Evolutionary conservation across 2,329 filamentous ascomycete species (phyloP), one percentile per base, ranked within the genome.

Genomic region (Alternaria novae-zelandiae): DNA sequence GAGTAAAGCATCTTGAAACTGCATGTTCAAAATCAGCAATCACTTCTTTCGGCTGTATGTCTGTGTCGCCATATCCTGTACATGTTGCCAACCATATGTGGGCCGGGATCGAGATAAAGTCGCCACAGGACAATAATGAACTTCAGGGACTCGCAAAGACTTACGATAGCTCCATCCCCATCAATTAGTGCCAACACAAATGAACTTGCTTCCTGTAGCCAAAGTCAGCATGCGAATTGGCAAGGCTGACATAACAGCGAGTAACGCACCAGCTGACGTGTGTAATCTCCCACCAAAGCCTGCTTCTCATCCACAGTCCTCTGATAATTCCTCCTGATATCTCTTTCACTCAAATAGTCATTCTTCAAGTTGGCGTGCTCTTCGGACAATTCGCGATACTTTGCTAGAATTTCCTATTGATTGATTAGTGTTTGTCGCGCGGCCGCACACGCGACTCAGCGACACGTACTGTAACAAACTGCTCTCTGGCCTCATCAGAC

Each of bases 101-200:
- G 44, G 23, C 30, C 13, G 8, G 41, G 13, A 8, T 30, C 10
- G 45, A 25, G 4, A 12, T 32, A 17, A n/a, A 23, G 54, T 41
- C 44, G 25, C 26, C 21, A 23, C 12, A 17, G 30, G 30, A 28
- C 11, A 26, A 12, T 9, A 2, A 26, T 15, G 11, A 36, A 49
- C 12, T 56, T 21, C 8, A 26, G 17, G 12, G 32, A 30, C 43
- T 12, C 11, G 20, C 49, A 45, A 25, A n/a, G 3, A 76, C 79
- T 73, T 71, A 82, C 81, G 56, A 83, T 77, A 66, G 82, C 82
- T 23, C 83, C 83, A 73, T 85, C 83, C n/a, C 83, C 83, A 72
- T 85, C 83, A 50, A 85, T 82, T 50, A 85, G 70, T 43, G 78
- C 82, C 70, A 84, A 70, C 12, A 82, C 81, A 62, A 85, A 85